phyloP scores from a whole-genome alignment of 768 basidiomycete genomes.

The Serendipita indica region DNA sequence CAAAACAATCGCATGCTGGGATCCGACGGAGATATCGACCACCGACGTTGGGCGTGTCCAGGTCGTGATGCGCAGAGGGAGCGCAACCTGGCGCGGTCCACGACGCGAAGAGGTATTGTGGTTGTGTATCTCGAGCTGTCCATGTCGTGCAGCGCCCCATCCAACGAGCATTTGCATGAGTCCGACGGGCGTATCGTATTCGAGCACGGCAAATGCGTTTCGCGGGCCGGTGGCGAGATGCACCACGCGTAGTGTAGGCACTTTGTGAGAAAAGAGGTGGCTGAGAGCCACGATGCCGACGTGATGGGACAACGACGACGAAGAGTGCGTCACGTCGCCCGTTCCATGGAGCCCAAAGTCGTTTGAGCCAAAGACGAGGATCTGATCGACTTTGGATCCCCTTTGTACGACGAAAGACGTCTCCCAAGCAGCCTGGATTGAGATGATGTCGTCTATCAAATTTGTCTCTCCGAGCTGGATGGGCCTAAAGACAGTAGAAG shows the following conservation, averaged over 20 bases:
- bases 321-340: conserved; percentile 9
- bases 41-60: conserved; percentile 13
- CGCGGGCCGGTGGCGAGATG: conserved; percentile 51
- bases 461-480: conserved; percentile 12
- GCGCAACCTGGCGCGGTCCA: conserved; percentile 7
- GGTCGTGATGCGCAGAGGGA: neutral
- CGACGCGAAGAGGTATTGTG: neutral
- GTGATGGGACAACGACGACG: conserved; percentile 14
- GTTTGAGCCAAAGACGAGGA: conserved; percentile 71
- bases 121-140: conserved; percentile 47
- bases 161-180: conserved; percentile 32
- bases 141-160: conserved; percentile 78
- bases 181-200: conserved; percentile 16
- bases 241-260: conserved; percentile 25
- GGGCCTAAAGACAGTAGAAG: conserved; percentile 24
- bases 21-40: conserved; percentile 29
- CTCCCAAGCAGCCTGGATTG: conserved; percentile 65
- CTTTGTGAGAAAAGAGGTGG: conserved; percentile 22
- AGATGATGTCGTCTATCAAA: conserved; percentile 2
- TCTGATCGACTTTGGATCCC: conserved; percentile 19
- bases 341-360: conserved; percentile 70
- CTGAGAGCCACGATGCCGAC: conserved; percentile 33
- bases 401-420: conserved; percentile 61
- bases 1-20: conserved; percentile 38
- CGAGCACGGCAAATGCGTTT: conserved; percentile 44